A percentile compares a stretch with the other conserved stretches of the same genome.
Conservation (phyloP, 2,329 filamentous ascomycete genomes). For the Zarea fungicola region DNA sequence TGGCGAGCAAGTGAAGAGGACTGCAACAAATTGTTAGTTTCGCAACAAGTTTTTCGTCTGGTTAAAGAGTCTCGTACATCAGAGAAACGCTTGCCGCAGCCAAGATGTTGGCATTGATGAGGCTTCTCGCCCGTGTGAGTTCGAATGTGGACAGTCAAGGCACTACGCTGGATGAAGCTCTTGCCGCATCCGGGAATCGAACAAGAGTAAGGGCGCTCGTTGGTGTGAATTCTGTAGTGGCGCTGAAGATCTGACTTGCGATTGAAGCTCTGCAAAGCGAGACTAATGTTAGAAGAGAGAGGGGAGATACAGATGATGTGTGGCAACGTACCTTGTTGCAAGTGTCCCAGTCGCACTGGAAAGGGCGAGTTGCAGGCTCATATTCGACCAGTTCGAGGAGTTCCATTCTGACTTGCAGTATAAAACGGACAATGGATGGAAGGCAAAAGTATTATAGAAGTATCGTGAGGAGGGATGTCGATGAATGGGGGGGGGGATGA, state of each 20-base stretch:
- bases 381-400: slow-evolving; percentile 61
- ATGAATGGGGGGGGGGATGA: neutral
- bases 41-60: neutral
- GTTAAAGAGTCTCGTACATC: slow-evolving; percentile 46
- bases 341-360: slow-evolving; percentile 58
- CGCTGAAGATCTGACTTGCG: slow-evolving; percentile 66
- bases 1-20: slow-evolving; percentile 62
- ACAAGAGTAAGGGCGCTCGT: slow-evolving; percentile 63
- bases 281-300: slow-evolving; percentile 12
- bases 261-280: slow-evolving; percentile 56
- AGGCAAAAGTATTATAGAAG: neutral
- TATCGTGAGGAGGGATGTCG: neutral
- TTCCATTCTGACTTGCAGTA: slow-evolving; percentile 42
- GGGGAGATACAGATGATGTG: slow-evolving; percentile 1
- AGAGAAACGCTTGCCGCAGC: slow-evolving; percentile 64
- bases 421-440: neutral
- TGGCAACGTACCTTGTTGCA: slow-evolving; percentile 53
- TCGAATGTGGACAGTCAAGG: slow-evolving; percentile 64
- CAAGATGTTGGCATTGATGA: slow-evolving; percentile 60
- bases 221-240: slow-evolving; percentile 68
- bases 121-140: slow-evolving; percentile 70
- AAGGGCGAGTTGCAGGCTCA: slow-evolving; percentile 57
- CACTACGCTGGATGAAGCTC: slow-evolving; percentile 67
- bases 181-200: slow-evolving; percentile 57
- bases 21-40: slow-evolving; percentile 30